Evolutionary conservation across 2,329 filamentous ascomycete species (phyloP).

Genomic region (Chrysoporthe austroafricana): DNA sequence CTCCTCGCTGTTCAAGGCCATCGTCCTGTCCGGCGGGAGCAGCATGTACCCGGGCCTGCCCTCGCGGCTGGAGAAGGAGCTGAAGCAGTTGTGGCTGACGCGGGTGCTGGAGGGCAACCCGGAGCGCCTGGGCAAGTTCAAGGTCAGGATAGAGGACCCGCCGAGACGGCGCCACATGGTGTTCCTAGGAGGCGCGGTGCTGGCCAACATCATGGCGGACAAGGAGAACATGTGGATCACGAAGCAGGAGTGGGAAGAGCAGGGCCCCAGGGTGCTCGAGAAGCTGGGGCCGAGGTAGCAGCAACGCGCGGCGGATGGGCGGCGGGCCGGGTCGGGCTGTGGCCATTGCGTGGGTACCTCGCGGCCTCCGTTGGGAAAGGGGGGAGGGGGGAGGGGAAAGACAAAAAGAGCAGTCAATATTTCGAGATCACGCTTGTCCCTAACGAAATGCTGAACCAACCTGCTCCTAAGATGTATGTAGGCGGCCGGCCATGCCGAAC

Average conservation of each 20-base stretch:
- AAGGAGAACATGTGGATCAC: constrained; percentile 99
- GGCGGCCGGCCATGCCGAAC: not conserved
- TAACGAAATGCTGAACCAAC: too few relatives aligned
- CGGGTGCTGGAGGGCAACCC: constrained; percentile 88
- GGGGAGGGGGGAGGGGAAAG: constrained; percentile 24
- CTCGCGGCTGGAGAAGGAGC: constrained; percentile 93
- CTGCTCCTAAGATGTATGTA: too few relatives aligned
- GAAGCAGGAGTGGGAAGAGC: constrained; percentile 95
- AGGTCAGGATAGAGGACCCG: constrained; percentile 98
- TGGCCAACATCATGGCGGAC: constrained; percentile 98
- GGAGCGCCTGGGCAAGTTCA: constrained; percentile 96
- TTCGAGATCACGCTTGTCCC: not conserved
- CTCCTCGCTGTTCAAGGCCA: constrained; percentile 92
- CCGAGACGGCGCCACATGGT: constrained; percentile 97
- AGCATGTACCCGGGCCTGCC: constrained; percentile 99
- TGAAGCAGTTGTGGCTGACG: constrained; percentile 98
- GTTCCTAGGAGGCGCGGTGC: constrained; percentile 94
- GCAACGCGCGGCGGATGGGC: not conserved
- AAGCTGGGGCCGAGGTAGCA: constrained; percentile 86
- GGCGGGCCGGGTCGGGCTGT: not conserved
- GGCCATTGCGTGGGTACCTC: not conserved
- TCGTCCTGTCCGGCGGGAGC: constrained; percentile 93
- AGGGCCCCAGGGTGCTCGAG: constrained; percentile 81
- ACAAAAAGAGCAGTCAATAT: constrained; percentile 17
- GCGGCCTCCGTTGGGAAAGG: not conserved